Evolutionary conservation across 768 basidiomycete genomes (phyloP), one percentile per base, ranked within the genome.

Genomic region (Calocera cornea): DNA sequence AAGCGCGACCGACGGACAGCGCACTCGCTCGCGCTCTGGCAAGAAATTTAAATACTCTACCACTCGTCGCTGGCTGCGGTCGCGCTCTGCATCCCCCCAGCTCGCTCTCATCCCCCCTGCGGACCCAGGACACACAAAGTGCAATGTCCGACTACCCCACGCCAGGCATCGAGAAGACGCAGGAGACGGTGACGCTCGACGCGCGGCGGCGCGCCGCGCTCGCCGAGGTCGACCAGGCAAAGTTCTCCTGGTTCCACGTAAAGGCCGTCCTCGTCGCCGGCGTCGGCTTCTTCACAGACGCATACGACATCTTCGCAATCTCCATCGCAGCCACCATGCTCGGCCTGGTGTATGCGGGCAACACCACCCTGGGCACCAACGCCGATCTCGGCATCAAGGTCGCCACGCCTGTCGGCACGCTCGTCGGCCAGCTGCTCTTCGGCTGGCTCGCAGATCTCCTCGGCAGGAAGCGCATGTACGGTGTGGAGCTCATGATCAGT

Each of bases 201-300:
- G 54, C 54, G 7, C 50, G 69, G 2, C 22, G 69, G 7, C 67
- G 66, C 22, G 69, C 69, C 16, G 69, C 69, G n/a, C 68, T 70
- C 34, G 40, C 60, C 17, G 69, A 70, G 65, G 66, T 70, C 49
- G 69, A 70, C 64, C 44, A 66, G 41, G 69, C 69, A 44, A 66
- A 65, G 63, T 70, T 70, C 69, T 68, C 67, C 50, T 69, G 65
- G 54, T 65, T 68, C 27, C 66, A 31, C 72, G 86, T 87, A 67
- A 92, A 91, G 76, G 82, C 80, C 70, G 84, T 67, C 83, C 83
- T 60, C 54, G 67, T 50, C 50, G 60, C 70, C 36, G 64, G 65
- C 36, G 68, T 68, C 27, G 69, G 67, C 5, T 71, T 69, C 69
- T 69, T 70, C 64, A 70, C 68, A 34, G 68, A 68, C 66, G 68